Percentiles rank a stretch among this genome's conserved stretches.
Conservation (phyloP, 345 rosid genomes). For the Noccaea caerulescens region DNA sequence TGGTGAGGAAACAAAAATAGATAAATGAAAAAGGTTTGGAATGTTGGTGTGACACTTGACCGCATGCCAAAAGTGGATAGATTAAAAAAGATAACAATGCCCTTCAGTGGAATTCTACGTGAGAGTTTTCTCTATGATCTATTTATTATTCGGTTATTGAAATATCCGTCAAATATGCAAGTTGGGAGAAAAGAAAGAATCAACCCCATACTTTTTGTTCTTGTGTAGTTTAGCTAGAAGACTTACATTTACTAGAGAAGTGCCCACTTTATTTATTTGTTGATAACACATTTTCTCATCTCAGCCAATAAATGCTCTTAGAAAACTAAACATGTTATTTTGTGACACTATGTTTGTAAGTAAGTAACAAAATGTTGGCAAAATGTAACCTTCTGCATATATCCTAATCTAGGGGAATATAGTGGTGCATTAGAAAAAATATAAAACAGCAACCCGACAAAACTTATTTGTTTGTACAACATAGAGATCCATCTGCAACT, state of each 20-base stretch:
- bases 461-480: slow-evolving; percentile 12
- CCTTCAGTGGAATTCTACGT: slow-evolving; percentile 18
- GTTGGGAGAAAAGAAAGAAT: neutral
- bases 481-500: slow-evolving; percentile 22
- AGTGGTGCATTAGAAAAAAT: neutral
- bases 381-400: neutral
- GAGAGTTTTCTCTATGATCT: neutral
- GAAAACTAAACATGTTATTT: neutral
- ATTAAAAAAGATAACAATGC: neutral
- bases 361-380: neutral
- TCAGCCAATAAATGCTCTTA: neutral
- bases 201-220: slow-evolving; percentile 7
- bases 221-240: slow-evolving; percentile 3
- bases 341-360: neutral
- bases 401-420: neutral
- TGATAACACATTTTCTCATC: slow-evolving; percentile 8
- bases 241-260: slow-evolving; percentile 1
- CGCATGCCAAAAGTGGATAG: slow-evolving; percentile 12
- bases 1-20: neutral
- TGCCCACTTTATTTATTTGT: slow-evolving; percentile 21
- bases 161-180: neutral
- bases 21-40: neutral
- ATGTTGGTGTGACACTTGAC: slow-evolving; percentile 29
- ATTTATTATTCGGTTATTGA: neutral
- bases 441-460: slow-evolving; percentile 1